Percentiles rank a stretch among this genome's conserved stretches.
Evolutionary conservation across 73 alveolate species (phyloP).

Genomic region (Symbiodinium natans): DNA sequence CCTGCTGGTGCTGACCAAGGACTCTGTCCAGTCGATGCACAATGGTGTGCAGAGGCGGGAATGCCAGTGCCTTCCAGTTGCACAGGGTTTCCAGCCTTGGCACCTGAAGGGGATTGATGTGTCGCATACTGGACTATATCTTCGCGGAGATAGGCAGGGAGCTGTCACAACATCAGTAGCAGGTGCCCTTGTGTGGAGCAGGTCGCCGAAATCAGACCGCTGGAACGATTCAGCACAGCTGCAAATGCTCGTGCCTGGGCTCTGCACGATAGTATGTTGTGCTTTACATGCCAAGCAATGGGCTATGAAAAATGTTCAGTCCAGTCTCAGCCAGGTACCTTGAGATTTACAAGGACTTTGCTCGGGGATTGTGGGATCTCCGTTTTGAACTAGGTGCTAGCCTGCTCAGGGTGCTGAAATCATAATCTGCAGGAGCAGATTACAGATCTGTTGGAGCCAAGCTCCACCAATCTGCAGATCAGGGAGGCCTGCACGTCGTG

Average conservation of each 20-base stretch:
- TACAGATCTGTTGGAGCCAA: conserved; percentile 97
- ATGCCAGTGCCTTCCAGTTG: not conserved
- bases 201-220: conserved; percentile 45
- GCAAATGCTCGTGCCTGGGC: conserved; percentile 91
- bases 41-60: conserved; percentile 24
- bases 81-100: not conserved
- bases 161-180: not conserved
- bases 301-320: no score
- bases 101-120: conserved; percentile 60
- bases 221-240: conserved; percentile 55
- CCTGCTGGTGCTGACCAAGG: not conserved
- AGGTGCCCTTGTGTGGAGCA: not conserved
- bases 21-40: conserved; percentile 75
- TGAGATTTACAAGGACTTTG: conserved; percentile 56
- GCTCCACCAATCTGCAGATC: conserved; percentile 96
- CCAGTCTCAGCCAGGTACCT: conserved; percentile 31
- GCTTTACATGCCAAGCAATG: no score
- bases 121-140: conserved; percentile 72
- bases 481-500: conserved; percentile 94
- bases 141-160: conserved; percentile 27
- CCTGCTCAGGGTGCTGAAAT: not conserved
- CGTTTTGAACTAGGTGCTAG: not conserved
- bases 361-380: not conserved
- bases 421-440: conserved; percentile 95
- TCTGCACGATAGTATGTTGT: no score